A percentile compares a stretch with the other conserved stretches of the same genome.
These are phyloP conservation scores for Cladosporium sp. DNA, from an alignment of 2,329 filamentous ascomycete genomes.

Conservation along the genomic window DNA sequence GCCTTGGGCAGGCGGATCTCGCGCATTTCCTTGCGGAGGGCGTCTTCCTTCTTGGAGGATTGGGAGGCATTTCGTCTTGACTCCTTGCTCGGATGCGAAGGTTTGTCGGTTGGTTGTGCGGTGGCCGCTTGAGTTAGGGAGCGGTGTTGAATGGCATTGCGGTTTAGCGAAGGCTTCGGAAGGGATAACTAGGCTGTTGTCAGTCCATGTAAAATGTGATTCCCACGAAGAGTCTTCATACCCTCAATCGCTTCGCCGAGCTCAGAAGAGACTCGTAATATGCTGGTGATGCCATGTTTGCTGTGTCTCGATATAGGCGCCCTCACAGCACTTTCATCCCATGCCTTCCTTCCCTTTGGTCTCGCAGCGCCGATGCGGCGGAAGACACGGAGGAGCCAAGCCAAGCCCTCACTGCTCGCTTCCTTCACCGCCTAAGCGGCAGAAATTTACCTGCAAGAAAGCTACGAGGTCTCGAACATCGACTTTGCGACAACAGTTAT, in stretches of 20 bases:
- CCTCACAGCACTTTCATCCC: conserved; percentile 9
- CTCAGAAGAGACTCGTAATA: conserved; percentile 41
- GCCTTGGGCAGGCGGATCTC: conserved; percentile 63
- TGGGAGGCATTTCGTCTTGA: conserved; percentile 7
- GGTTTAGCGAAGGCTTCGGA: conserved; percentile 14
- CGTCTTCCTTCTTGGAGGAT: conserved; percentile 15
- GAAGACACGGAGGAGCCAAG: conserved; percentile 5
- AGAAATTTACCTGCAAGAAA: conserved; percentile 10
- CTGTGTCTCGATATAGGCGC: conserved; percentile 2
- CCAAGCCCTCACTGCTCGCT: neutral
- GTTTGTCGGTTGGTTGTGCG: neutral
- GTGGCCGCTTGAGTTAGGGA: conserved; percentile 12
- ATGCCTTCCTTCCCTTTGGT: neutral
- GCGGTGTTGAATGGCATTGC: conserved; percentile 17
- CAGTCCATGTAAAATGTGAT: conserved; percentile 6
- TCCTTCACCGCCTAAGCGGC: conserved; percentile 6
- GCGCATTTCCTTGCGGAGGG: conserved; percentile 21
- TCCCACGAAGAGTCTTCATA: conserved; percentile 22
- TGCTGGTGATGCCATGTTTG: conserved; percentile 40
- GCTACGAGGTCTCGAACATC: neutral
- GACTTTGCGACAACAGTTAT: conserved; percentile 8
- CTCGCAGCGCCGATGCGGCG: conserved; percentile 5
- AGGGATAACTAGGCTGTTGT: conserved; percentile 21
- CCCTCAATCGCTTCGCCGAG: conserved; percentile 40
- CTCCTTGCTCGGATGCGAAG: neutral